Evolutionary conservation across 352 stramenopile genomes (phyloP), one percentile per base, ranked within the genome.

Genomic region (Pythium aquatile): DNA sequence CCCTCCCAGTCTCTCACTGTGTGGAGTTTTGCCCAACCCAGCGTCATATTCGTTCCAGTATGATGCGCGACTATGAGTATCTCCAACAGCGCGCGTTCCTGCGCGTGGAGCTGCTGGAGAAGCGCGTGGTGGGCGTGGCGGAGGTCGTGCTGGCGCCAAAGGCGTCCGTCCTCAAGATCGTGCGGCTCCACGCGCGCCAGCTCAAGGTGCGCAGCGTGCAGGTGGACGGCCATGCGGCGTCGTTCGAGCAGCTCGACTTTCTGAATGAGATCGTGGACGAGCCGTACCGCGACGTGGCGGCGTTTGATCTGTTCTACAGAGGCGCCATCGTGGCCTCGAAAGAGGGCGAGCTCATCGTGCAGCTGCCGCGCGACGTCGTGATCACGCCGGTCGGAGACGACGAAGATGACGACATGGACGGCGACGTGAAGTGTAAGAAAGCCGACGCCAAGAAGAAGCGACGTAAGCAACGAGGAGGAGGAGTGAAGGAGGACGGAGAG

Each of bases 31-130:
- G 20, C 20, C 20, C 20, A 24, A 24, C 20, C 20, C 20, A 24
- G 20, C 20, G 20, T 24, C 20, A 9, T 35, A 35, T 35, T 35
- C 39, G 39, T 13, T 5, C n/a, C 44, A 66, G 13, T 3, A 93
- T 91, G 83, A 94, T 94, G 73, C 66, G 75, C 35, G 84, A 94
- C 69, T 94, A 87, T 65, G 84, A 93, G 69, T 93, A 93, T 63
- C 73, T 94, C 69, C 83, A 94, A 70, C 84, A 94, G 77, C 84
- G 84, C 54, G 78, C 79, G 71, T 87, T 78, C 62, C 76, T 94
- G 60, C 76, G 76, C 57, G 80, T 94, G 61, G 83, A 94, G 61
- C 77, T 93, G 70, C 70, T 93, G 67, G 78, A 77, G n/a, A 71
- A 73, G 40, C 71, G 75, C 37, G 58, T 94, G 13, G 53, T 64